Percentiles rank a stretch among this genome's conserved stretches.
phyloP scores from a whole-genome alignment of 257 asterid species.

The Primulina huaijiensis region DNA sequence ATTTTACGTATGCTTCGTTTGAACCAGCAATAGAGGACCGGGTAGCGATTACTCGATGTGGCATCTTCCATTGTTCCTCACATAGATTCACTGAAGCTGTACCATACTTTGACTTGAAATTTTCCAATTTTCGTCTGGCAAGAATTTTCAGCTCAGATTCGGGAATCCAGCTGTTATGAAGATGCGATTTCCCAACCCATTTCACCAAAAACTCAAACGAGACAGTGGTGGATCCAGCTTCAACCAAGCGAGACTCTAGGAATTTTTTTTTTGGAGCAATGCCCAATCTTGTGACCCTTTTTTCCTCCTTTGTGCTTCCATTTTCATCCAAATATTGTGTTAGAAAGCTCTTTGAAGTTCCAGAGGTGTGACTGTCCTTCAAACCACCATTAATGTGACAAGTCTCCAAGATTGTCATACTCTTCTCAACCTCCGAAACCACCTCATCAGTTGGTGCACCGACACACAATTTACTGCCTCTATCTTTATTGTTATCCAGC shows the following conservation, averaged over 20 bases:
- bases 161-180: constrained; percentile 83
- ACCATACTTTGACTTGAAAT: constrained; percentile 89
- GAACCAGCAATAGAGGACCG: constrained; percentile 62
- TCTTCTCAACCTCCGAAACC: constrained; percentile 24
- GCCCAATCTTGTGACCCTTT: constrained; percentile 28
- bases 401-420: constrained; percentile 22
- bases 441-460: constrained; percentile 32
- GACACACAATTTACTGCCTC: constrained; percentile 32
- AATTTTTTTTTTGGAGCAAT: constrained; percentile 36
- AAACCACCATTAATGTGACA: constrained; percentile 22
- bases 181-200: constrained; percentile 94
- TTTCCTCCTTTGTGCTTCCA: constrained; percentile 41
- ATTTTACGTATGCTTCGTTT: constrained; percentile 71
- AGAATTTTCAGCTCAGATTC: constrained; percentile 76
- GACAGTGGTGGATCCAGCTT: constrained; percentile 37
- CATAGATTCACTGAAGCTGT: constrained; percentile 66
- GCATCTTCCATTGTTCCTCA: constrained; percentile 87
- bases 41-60: constrained; percentile 77
- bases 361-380: constrained; percentile 36
- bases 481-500: constrained; percentile 25
- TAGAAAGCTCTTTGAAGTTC: constrained; percentile 32
- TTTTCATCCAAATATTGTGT: constrained; percentile 35
- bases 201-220: constrained; percentile 80
- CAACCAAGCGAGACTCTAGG: constrained; percentile 34
- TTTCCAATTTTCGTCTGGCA: constrained; percentile 86